Evolutionary conservation across 306 rosid species (phyloP).

Genomic region (Prinsepia uniflora): DNA sequence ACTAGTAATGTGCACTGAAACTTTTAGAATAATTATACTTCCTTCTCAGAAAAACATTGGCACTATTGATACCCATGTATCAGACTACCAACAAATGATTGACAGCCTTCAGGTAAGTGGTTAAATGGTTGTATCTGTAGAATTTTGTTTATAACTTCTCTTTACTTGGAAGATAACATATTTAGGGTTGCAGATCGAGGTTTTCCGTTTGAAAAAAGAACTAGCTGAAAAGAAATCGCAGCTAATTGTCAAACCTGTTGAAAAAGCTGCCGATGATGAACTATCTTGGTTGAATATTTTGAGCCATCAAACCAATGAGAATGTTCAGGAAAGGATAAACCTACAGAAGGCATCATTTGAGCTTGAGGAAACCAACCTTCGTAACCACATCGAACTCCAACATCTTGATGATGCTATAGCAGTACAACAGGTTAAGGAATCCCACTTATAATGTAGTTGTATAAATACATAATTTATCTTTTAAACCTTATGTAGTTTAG

Average conservation of each 20-base stretch:
- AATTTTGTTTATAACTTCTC: conserved; percentile 5
- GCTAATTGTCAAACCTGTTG: conserved; percentile 44
- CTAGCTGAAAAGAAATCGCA: conserved; percentile 53
- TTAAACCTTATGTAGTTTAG: not conserved
- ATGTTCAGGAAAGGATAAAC: conserved; percentile 66
- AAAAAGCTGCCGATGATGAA: conserved; percentile 52
- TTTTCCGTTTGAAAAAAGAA: conserved; percentile 48
- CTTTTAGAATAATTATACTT: conserved; percentile 3
- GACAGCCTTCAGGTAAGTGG: conserved; percentile 54
- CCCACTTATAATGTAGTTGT: not conserved
- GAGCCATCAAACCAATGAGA: conserved; percentile 60
- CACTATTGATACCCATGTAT: conserved; percentile 51
- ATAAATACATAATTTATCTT: not conserved
- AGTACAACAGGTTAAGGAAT: conserved; percentile 40
- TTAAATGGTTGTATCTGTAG: conserved; percentile 1
- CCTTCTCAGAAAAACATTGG: conserved; percentile 53
- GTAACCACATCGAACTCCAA: conserved; percentile 51
- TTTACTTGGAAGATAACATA: conserved; percentile 17
- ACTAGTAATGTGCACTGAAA: not conserved
- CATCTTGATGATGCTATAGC: conserved; percentile 61
- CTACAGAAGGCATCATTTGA: conserved; percentile 57
- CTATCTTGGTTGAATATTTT: conserved; percentile 48
- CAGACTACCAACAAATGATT: conserved; percentile 62
- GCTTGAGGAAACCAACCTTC: conserved; percentile 58
- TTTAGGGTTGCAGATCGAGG: conserved; percentile 43